A percentile compares a stretch with the other conserved stretches of the same genome.
Conservation (phyloP, 768 basidiomycete species). For the Tubosaeta brunneosetosa region DNA sequence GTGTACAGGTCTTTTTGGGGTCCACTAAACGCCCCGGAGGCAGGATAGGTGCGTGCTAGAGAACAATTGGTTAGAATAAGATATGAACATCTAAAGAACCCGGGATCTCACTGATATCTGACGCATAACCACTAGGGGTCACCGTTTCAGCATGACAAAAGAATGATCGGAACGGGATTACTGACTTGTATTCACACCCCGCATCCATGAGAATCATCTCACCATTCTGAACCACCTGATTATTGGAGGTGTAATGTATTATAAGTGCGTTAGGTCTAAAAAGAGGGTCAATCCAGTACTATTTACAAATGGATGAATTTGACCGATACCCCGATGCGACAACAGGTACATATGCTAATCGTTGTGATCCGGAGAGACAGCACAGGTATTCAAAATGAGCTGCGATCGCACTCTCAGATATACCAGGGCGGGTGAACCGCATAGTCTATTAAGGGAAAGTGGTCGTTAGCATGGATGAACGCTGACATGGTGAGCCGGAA, state of each 20-base stretch:
- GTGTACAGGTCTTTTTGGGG: conserved; percentile 84
- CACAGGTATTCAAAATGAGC: conserved; percentile 93
- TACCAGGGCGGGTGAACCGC: conserved; percentile 59
- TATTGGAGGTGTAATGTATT: conserved; percentile 93
- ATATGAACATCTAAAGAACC: neutral
- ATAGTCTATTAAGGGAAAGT: conserved; percentile 55
- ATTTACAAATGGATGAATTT: neutral
- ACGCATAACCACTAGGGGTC: conserved; percentile 73
- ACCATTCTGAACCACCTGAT: conserved; percentile 62
- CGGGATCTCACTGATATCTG: conserved; percentile 74
- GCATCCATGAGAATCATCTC: conserved; percentile 89
- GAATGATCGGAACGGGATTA: conserved; percentile 4
- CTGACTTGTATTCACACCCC: conserved; percentile 87
- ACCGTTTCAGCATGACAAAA: conserved; percentile 1
- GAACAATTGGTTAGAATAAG: conserved; percentile 4
- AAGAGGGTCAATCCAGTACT: neutral
- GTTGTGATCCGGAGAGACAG: conserved; percentile 69
- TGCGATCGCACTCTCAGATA: conserved; percentile 56
- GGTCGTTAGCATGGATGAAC: neutral
- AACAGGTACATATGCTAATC: conserved; percentile 96
- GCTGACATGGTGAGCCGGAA: conserved; percentile 7
- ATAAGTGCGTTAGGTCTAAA: conserved; percentile 78
- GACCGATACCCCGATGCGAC: conserved; percentile 79
- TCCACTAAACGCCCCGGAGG: conserved; percentile 69
- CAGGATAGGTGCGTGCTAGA: conserved; percentile 83